Base-by-base conservation (phyloP, 2,329 filamentous ascomycete genomes). In the Helminthosporium solani region DNA sequence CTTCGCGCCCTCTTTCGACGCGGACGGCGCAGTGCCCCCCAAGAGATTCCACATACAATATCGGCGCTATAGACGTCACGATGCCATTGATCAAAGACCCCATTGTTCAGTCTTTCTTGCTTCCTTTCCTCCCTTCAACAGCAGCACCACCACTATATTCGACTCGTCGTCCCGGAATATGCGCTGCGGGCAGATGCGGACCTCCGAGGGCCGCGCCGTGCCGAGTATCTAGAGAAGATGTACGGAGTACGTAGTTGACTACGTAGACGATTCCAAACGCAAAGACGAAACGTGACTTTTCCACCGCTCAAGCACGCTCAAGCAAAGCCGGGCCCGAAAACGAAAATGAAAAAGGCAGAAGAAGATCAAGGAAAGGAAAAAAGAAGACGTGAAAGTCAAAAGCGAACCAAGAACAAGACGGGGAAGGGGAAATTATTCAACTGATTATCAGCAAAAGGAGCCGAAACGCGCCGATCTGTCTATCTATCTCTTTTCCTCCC, bases 41-140 rank as follows among this genome's bases (percentile, higher is more conserved):
- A 9, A 11, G 19, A 33, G 9, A 28, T 19, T 28, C 27, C 38
- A 46, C 60, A 31, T 57, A 70, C 68, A 71, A 71, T 36, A 70
- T 60, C 1, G 70, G 70, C 35, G 70, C 69, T 28, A 72, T 66
- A 33, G 61, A 53, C 33, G 58, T 68, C 18, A 72, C 60, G 21
- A 67, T 53, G 11, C 52, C 56, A 30, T 66, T 68, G 44, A 72
- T 51, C 53, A 71, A 57, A 40, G n/a, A 33, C 20, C 15, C 33
- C 21, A 37, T 36, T 27, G 20, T 33, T 19, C 20, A 25, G 40
- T 20, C 38, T 31, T 33, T 21, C 33, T 9, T 25, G 6, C 9
- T 25, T 25, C 23, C 23, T 9, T 9, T 25, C 9, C 9, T 25
- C 23, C 23, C 23, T 25, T 25, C 23, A 9, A n/a, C n/a, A n/a